phyloP scores from a whole-genome alignment of 495 filamentous ascomycete genomes.

The Xylaria intraflava region DNA sequence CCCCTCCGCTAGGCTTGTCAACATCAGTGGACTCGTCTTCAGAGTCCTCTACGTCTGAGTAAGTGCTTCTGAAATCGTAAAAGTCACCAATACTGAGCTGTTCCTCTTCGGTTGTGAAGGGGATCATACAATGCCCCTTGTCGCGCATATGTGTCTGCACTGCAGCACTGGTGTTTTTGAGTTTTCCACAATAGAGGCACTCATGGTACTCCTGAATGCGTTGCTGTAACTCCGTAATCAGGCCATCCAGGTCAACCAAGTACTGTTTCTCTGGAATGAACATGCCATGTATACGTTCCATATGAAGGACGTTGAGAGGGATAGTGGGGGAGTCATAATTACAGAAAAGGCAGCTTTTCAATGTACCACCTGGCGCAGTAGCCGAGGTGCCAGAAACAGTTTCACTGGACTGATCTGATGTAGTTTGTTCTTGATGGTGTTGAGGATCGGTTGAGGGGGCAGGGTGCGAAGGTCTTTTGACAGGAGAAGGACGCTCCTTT shows the following conservation, averaged over 20 bases:
- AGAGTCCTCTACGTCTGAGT: constrained; percentile 68
- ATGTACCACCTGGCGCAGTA: constrained; percentile 31
- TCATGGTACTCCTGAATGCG: constrained; percentile 67
- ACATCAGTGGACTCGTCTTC: constrained; percentile 51
- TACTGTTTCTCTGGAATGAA: constrained; percentile 88
- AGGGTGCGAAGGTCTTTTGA: constrained; percentile 51
- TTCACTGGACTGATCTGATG: constrained; percentile 29
- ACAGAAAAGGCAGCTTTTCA: constrained; percentile 84
- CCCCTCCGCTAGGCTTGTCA: constrained; percentile 46
- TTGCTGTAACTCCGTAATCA: constrained; percentile 70
- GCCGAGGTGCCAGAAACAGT: constrained; percentile 29
- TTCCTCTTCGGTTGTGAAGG: constrained; percentile 81
- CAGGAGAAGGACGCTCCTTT: constrained; percentile 48
- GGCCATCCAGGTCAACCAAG: constrained; percentile 70
- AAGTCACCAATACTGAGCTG: constrained; percentile 95
- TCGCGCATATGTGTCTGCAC: constrained; percentile 95
- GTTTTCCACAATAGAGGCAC: constrained; percentile 70
- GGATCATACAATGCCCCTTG: constrained; percentile 93
- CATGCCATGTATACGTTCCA: constrained; percentile 89
- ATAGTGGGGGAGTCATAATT: constrained; percentile 68
- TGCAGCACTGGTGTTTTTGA: constrained; percentile 63
- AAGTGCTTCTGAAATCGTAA: constrained; percentile 94
- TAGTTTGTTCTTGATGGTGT: constrained; percentile 31
- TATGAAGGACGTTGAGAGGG: constrained; percentile 71
- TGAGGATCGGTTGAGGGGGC: constrained; percentile 45